phyloP scores from a whole-genome alignment of 352 stramenopile genomes.

The Globisporangium iwayamae region DNA sequence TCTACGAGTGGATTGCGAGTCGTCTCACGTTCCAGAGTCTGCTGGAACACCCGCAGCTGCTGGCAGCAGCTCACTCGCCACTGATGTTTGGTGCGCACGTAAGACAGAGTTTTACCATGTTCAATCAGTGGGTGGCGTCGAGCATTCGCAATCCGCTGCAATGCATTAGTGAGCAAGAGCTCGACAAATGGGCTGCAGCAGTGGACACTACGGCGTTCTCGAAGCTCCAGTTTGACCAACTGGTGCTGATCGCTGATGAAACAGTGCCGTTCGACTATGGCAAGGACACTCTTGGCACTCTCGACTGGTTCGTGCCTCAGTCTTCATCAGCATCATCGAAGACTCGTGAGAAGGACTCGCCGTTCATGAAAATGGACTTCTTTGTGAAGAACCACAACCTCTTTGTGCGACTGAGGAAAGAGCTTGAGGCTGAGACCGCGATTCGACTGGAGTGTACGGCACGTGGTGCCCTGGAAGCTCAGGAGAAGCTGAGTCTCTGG shows the following conservation, averaged over 20 bases:
- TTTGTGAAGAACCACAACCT: constrained; percentile 37
- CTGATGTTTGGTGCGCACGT: constrained; percentile 41
- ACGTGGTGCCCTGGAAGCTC: constrained; percentile 18
- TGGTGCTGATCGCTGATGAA: constrained; percentile 33
- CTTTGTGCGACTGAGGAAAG: constrained; percentile 31
- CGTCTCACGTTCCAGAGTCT: constrained; percentile 58
- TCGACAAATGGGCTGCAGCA: constrained; percentile 21
- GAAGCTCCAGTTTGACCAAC: constrained; percentile 53
- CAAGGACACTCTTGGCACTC: constrained; percentile 28
- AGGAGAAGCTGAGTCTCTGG: constrained; percentile 26
- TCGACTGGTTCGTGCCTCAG: constrained; percentile 24
- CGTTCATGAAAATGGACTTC: constrained; percentile 37
- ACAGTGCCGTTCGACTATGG: constrained; percentile 26
- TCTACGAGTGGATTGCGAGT: constrained; percentile 54
- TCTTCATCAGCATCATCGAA: background rate
- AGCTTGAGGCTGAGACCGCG: constrained; percentile 29
- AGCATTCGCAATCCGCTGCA: constrained; percentile 43
- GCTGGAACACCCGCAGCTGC: constrained; percentile 46
- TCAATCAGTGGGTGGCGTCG: constrained; percentile 53
- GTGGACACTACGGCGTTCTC: constrained; percentile 40
- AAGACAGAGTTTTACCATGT: constrained; percentile 41
- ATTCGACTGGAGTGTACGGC: constrained; percentile 22
- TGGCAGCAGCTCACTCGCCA: constrained; percentile 33
- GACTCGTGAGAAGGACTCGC: background rate
- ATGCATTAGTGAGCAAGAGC: constrained; percentile 22